Evolutionary conservation across 2,329 filamentous ascomycete genomes (phyloP).

Genomic region (Curvularia eragrostidis): DNA sequence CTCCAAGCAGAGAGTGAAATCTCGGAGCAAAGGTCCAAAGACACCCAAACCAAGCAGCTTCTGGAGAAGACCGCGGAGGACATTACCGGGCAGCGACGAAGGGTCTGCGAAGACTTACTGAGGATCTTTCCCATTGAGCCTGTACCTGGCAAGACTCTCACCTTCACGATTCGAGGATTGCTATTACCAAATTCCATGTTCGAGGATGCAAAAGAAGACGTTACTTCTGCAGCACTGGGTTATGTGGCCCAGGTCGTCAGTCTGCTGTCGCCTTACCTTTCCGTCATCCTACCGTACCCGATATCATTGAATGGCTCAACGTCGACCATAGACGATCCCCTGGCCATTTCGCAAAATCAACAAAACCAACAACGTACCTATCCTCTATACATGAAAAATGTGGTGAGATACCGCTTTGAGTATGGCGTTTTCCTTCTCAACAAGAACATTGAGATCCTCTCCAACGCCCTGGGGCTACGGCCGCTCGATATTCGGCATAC

Average conservation of each 20-base stretch:
- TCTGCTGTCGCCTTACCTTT: conserved; percentile 81
- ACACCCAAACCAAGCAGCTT: conserved; percentile 62
- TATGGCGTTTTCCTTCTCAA: conserved; percentile 97
- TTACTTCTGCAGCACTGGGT: conserved; percentile 80
- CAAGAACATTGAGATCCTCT: conserved; percentile 82
- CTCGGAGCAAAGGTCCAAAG: conserved; percentile 54
- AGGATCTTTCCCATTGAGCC: conserved; percentile 83
- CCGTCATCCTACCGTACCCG: conserved; percentile 79
- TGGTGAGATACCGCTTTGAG: conserved; percentile 87
- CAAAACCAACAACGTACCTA: conserved; percentile 58
- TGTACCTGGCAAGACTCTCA: conserved; percentile 66
- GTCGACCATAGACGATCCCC: conserved; percentile 77
- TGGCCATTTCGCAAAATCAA: conserved; percentile 56
- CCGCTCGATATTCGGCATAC: conserved; percentile 92
- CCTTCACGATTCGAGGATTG: conserved; percentile 83
- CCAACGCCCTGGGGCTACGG: conserved; percentile 70
- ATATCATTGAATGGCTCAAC: conserved; percentile 75
- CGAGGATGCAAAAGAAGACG: conserved; percentile 74
- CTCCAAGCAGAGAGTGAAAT: conserved; percentile 66
- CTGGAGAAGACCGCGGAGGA: conserved; percentile 66
- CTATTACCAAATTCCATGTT: conserved; percentile 81
- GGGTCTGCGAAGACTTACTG: conserved; percentile 83
- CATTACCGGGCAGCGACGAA: conserved; percentile 83
- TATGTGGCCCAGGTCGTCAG: conserved; percentile 77
- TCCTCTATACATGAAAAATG: conserved; percentile 75